Percentiles rank a stretch among this genome's conserved stretches.
These are phyloP conservation scores for Pythium coloratum DNA, from an alignment of 352 stramenopile species.

Conservation along the genomic window DNA sequence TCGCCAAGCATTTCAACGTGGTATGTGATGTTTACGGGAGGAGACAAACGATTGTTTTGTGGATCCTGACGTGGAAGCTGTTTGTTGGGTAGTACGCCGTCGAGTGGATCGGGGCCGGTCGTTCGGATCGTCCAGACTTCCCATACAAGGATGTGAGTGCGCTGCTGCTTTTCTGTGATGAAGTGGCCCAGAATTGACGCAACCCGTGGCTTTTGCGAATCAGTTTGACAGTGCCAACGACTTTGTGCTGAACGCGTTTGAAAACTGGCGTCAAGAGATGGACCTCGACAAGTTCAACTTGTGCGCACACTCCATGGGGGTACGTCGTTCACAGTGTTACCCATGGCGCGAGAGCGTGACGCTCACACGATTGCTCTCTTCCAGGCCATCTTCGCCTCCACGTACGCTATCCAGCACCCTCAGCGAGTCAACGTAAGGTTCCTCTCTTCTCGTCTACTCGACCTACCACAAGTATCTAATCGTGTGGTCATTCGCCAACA, in stretches of 20 bases:
- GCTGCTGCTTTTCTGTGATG: not conserved
- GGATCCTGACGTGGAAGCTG: not conserved
- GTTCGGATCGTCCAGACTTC: slow-evolving; percentile 78
- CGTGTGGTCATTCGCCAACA: not conserved
- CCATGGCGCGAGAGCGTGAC: not conserved
- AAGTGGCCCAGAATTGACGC: not conserved
- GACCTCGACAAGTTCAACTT: slow-evolving; percentile 68
- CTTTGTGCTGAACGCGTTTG: slow-evolving; percentile 68
- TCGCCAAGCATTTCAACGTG: slow-evolving; percentile 85
- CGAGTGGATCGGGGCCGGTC: slow-evolving; percentile 81
- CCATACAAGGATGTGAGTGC: slow-evolving; percentile 59
- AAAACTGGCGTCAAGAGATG: slow-evolving; percentile 79
- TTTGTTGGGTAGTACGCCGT: slow-evolving; percentile 61
- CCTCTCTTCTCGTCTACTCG: not conserved
- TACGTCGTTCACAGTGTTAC: slow-evolving; percentile 27
- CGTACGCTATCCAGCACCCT: slow-evolving; percentile 65
- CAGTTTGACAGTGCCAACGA: slow-evolving; percentile 81
- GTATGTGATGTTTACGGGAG: slow-evolving; percentile 35
- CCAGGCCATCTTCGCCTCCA: slow-evolving; percentile 82
- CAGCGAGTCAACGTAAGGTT: slow-evolving; percentile 58
- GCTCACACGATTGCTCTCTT: not conserved
- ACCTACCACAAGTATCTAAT: not conserved
- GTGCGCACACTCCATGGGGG: slow-evolving; percentile 81
- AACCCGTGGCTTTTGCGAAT: not conserved
- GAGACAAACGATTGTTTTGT: not conserved